Percentiles rank a stretch among this genome's conserved stretches.
These are phyloP conservation scores for Solanum appendiculatum DNA, from an alignment of 257 asterid species.

Conservation along the genomic window DNA sequence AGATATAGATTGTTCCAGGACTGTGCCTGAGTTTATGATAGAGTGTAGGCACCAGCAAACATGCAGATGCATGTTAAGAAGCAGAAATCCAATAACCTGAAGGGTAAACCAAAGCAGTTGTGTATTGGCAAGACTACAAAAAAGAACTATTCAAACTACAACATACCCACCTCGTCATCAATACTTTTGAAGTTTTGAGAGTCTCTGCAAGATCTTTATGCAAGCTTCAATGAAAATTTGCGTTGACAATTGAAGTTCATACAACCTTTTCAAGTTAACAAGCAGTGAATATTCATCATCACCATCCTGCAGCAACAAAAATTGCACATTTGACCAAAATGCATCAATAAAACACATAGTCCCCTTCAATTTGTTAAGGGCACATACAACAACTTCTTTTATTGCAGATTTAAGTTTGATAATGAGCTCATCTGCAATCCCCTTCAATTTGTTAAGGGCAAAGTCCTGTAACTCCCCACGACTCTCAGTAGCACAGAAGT, in stretches of 20 bases:
- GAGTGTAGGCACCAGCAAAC: too few species aligned
- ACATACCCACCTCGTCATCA: slow-evolving; percentile 60
- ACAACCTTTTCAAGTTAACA: slow-evolving; percentile 77
- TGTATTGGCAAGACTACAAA: slow-evolving; percentile 9
- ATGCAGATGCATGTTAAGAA: too few species aligned
- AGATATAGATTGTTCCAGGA: too few species aligned
- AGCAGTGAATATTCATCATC: slow-evolving; percentile 85
- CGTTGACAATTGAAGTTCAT: slow-evolving; percentile 67
- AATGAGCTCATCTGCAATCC: slow-evolving; percentile 41
- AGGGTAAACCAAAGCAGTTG: slow-evolving; percentile 3
- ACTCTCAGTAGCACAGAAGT: slow-evolving; percentile 29
- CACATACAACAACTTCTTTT: too few species aligned
- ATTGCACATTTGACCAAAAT: not conserved
- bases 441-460: slow-evolving; percentile 64
- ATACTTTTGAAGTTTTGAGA: slow-evolving; percentile 60
- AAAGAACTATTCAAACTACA: not conserved
- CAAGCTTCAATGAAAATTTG: slow-evolving; percentile 49
- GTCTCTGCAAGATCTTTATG: slow-evolving; percentile 50
- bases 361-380: not conserved
- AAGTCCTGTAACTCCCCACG: slow-evolving; percentile 64
- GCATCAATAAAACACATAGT: not conserved
- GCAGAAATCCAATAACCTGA: slow-evolving; percentile 77
- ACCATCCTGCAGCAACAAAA: slow-evolving; percentile 57
- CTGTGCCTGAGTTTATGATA: too few species aligned
- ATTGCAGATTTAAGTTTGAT: too few species aligned